Evolutionary conservation across 1,284 basidiomycete genomes (phyloP).

Genomic region (Moesziomyces parantarcticus): DNA sequence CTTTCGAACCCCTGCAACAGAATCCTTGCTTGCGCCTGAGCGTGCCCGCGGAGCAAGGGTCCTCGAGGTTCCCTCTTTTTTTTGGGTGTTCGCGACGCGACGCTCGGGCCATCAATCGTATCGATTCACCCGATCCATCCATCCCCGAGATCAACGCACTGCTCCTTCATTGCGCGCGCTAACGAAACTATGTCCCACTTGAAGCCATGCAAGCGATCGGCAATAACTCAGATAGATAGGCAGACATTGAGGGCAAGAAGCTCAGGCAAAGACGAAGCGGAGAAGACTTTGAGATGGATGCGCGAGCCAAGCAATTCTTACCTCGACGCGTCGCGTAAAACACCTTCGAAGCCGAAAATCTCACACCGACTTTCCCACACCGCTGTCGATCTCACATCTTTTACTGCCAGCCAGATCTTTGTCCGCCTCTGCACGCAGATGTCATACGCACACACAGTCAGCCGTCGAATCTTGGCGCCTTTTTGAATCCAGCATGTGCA

Average conservation of each 20-base stretch:
- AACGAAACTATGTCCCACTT: too few relatives aligned
- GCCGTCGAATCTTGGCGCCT: too few relatives aligned
- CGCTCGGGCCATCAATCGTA: slow-evolving; percentile 8
- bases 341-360: not conserved
- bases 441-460: not conserved
- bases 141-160: not conserved
- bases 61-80: slow-evolving; percentile 5
- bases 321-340: slow-evolving; percentile 37
- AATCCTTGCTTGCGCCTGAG: not conserved
- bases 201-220: too few relatives aligned
- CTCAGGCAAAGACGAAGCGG: too few relatives aligned
- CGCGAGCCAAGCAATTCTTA: not conserved
- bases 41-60: too few relatives aligned
- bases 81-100: not conserved
- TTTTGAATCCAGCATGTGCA: too few relatives aligned
- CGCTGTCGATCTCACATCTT: slow-evolving; percentile 11
- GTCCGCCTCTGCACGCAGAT: too few relatives aligned
- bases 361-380: not conserved
- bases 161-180: not conserved
- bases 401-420: not conserved
- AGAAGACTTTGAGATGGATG: too few relatives aligned
- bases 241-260: too few relatives aligned
- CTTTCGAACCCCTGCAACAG: too few relatives aligned
- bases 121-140: not conserved
- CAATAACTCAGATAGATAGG: too few relatives aligned